These are phyloP conservation scores for Coelastrella sp. DNA, from an alignment of 139 green algal species.

Conservation along the genomic window DNA sequence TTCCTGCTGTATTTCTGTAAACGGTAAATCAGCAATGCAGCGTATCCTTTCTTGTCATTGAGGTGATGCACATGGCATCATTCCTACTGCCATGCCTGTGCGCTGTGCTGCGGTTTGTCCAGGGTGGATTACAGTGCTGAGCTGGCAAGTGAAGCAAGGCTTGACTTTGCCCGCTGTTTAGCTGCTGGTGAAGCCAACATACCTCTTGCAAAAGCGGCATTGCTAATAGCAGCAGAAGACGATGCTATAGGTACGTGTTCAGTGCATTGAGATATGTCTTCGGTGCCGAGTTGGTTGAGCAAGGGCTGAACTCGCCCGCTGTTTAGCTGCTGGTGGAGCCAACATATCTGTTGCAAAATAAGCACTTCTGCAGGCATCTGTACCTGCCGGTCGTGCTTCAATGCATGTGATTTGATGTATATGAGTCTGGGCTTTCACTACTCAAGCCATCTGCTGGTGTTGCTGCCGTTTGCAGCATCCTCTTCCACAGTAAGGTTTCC, in stretches of 20 bases:
- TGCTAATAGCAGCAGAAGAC: conserved; percentile 82
- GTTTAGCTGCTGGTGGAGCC: conserved; percentile 62
- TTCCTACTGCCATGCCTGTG: background rate
- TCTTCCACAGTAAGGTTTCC: conserved; percentile 51
- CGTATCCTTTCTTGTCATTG: background rate
- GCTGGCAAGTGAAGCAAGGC: conserved; percentile 64
- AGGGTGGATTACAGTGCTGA: conserved; percentile 61
- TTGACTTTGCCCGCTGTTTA: conserved; percentile 59
- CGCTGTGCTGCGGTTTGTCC: background rate
- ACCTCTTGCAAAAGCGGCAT: conserved; percentile 70
- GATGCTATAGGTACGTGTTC: conserved; percentile 73
- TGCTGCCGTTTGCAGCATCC: conserved; percentile 38
- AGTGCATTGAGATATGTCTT: too few relatives aligned
- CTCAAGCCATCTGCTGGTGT: background rate
- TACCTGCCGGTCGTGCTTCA: too few relatives aligned
- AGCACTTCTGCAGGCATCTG: conserved; percentile 58
- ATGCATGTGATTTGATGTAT: too few relatives aligned
- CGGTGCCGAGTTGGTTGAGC: conserved; percentile 58
- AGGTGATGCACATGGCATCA: background rate
- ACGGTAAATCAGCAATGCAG: too few relatives aligned
- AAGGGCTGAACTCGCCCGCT: conserved; percentile 56
- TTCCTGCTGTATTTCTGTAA: too few relatives aligned
- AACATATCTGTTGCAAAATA: conserved; percentile 66
- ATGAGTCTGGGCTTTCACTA: too few relatives aligned
- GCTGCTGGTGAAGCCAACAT: conserved; percentile 61